Percentiles rank a stretch among this genome's conserved stretches.
Evolutionary conservation across 78 protist species (phyloP).

Genomic region (Dictyostelium discoideum): DNA sequence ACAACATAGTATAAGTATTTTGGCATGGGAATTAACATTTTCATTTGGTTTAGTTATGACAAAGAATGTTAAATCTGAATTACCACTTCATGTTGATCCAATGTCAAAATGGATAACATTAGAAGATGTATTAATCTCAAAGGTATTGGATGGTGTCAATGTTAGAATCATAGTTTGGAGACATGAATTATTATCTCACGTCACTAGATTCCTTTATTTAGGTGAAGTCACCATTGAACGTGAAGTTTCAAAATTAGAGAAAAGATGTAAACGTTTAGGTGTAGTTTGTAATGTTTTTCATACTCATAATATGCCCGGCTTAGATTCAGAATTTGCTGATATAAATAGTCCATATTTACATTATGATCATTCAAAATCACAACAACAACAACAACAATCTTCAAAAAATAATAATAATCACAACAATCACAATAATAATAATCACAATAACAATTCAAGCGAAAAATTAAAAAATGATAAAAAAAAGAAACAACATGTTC

Average conservation of each 20-base stretch:
- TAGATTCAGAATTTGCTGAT: slow-evolving; percentile 2
- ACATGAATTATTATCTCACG: slow-evolving; percentile 73
- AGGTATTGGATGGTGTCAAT: slow-evolving; percentile 75
- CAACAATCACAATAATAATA: not conserved
- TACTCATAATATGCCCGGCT: slow-evolving; percentile 48
- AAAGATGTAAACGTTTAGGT: slow-evolving; percentile 60
- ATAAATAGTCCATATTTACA: not conserved
- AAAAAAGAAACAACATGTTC: not conserved
- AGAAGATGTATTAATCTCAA: slow-evolving; percentile 80
- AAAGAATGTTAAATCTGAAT: slow-evolving; percentile 57
- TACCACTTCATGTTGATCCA: slow-evolving; percentile 1
- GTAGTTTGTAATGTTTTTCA: slow-evolving; percentile 66
- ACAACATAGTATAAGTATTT: slow-evolving; percentile 75
- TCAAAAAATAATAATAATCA: not conserved
- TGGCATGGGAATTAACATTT: slow-evolving; percentile 86
- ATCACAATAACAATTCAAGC: not conserved
- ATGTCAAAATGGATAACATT: slow-evolving; percentile 60
- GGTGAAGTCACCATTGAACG: slow-evolving; percentile 85
- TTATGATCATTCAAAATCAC: not conserved
- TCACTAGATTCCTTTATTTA: slow-evolving; percentile 77
- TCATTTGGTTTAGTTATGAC: slow-evolving; percentile 81
- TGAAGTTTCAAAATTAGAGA: slow-evolving; percentile 75
- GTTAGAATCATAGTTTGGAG: slow-evolving; percentile 88
- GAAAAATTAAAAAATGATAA: not conserved
- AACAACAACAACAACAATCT: not conserved